A percentile compares a stretch with the other conserved stretches of the same genome.
Evolutionary conservation across 192 early-diverging fungal species (phyloP).

Genomic region (Ambispora gerdemannii): DNA sequence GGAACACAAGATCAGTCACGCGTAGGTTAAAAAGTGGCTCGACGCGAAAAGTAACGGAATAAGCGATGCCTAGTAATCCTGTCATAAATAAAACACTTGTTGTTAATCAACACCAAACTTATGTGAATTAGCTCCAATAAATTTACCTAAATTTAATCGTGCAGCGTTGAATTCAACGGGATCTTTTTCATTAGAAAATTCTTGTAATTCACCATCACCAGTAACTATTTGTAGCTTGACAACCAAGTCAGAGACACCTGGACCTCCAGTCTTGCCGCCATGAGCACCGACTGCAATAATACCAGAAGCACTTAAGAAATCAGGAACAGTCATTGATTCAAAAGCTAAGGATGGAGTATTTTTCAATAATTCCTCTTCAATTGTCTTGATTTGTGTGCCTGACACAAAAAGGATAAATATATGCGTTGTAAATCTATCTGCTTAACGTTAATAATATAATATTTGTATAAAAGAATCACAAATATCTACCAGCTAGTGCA

Average conservation of each 20-base stretch:
- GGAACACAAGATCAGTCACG: conserved; percentile 33
- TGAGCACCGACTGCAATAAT: conserved; percentile 14
- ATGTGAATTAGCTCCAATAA: not conserved
- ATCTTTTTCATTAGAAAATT: conserved; percentile 29
- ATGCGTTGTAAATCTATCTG: no score
- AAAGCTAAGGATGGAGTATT: conserved; percentile 36
- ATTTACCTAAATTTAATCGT: conserved; percentile 32
- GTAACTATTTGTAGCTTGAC: conserved; percentile 35
- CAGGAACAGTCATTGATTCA: conserved; percentile 27
- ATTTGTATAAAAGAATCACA: not conserved
- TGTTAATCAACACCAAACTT: not conserved
- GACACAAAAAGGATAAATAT: not conserved
- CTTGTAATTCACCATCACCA: conserved; percentile 27
- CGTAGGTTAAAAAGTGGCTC: conserved; percentile 42
- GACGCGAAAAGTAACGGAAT: conserved; percentile 34
- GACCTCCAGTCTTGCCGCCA: conserved; percentile 32
- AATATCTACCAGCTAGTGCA: not conserved
- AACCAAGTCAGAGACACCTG: conserved; percentile 35
- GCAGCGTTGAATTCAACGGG: conserved; percentile 31
- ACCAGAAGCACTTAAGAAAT: not conserved
- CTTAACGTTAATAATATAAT: no score
- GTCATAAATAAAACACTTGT: not conserved
- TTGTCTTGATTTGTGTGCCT: conserved; percentile 24
- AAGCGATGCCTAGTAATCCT: conserved; percentile 40
- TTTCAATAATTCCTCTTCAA: conserved; percentile 27